Evolutionary conservation across 116 monocot species (phyloP).

Genomic region (Phalaenopsis hybrid): DNA sequence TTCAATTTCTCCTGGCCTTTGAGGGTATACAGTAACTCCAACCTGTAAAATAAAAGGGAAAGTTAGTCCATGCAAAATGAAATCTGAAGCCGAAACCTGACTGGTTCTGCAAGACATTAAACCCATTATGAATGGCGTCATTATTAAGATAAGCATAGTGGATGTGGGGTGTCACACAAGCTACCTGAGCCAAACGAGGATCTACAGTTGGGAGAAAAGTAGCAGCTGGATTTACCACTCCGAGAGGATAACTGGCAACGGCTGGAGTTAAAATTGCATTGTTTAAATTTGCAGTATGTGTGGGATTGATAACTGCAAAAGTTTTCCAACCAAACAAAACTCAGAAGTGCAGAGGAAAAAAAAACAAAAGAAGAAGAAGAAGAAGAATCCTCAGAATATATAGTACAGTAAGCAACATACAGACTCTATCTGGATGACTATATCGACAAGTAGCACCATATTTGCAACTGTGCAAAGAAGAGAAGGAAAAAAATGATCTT

Average conservation of each 20-base stretch:
- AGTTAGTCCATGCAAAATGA: background rate
- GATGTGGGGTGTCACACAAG: background rate
- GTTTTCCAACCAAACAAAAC: conserved; percentile 1
- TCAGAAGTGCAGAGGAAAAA: background rate
- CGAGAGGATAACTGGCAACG: conserved; percentile 32
- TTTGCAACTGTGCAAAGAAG: conserved; percentile 64
- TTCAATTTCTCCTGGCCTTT: conserved; percentile 80
- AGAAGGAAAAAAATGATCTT: background rate
- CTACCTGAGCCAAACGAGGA: conserved; percentile 36
- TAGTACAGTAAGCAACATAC: conserved; percentile 22
- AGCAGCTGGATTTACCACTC: conserved; percentile 41
- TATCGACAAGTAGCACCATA: conserved; percentile 77
- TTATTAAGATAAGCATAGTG: background rate
- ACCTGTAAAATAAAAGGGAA: conserved; percentile 36
- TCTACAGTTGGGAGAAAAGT: conserved; percentile 50
- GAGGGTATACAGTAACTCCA: conserved; percentile 53
- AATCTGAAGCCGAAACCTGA: background rate
- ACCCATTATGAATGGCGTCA: too few relatives aligned
- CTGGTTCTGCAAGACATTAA: too few relatives aligned
- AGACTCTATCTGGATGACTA: conserved; percentile 76
- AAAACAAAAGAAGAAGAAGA: background rate
- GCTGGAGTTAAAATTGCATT: conserved; percentile 34
- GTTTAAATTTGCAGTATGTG: conserved; percentile 21
- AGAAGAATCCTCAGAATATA: background rate
- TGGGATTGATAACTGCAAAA: conserved; percentile 45